Percentiles rank a stretch among this genome's conserved stretches.
Evolutionary conservation across 2,329 filamentous ascomycete species (phyloP).

Genomic region (Hymenoscyphus albidus): DNA sequence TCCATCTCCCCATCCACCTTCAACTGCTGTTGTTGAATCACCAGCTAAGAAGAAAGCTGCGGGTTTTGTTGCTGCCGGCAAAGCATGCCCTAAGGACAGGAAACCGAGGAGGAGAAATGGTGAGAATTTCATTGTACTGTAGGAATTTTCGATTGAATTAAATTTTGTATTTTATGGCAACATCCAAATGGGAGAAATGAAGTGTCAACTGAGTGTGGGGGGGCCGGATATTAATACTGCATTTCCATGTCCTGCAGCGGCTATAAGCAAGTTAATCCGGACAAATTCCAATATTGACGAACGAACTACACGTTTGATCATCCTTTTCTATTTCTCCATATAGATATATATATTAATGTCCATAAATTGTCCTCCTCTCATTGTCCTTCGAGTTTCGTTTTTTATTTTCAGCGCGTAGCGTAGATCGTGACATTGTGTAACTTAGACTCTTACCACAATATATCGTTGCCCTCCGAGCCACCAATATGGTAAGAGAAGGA

Average conservation of each 20-base stretch:
- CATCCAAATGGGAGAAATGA: not conserved
- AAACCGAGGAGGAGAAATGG: not conserved
- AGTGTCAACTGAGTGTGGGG: not conserved
- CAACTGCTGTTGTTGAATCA: slow-evolving; percentile 40
- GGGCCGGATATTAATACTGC: not conserved
- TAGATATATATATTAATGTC: not conserved
- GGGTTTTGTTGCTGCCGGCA: slow-evolving; percentile 23
- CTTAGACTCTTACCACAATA: too few relatives aligned
- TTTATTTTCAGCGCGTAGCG: not conserved
- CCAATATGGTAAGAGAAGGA: too few relatives aligned
- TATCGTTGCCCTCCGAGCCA: too few relatives aligned
- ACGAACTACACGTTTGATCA: not conserved
- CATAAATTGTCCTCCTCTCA: not conserved
- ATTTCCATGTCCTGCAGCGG: not conserved
- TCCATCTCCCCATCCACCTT: slow-evolving; percentile 46
- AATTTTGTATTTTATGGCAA: not conserved
- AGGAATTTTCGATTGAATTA: not conserved
- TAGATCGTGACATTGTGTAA: not conserved
- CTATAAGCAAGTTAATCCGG: not conserved
- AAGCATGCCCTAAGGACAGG: not conserved
- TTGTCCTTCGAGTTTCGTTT: not conserved
- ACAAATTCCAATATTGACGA: not conserved
- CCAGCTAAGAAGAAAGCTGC: slow-evolving; percentile 41
- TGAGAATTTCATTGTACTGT: not conserved
- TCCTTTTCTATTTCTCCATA: not conserved